Base-by-base conservation (phyloP, 371 early-diverging fungal species). In the Mucor racemosus region DNA sequence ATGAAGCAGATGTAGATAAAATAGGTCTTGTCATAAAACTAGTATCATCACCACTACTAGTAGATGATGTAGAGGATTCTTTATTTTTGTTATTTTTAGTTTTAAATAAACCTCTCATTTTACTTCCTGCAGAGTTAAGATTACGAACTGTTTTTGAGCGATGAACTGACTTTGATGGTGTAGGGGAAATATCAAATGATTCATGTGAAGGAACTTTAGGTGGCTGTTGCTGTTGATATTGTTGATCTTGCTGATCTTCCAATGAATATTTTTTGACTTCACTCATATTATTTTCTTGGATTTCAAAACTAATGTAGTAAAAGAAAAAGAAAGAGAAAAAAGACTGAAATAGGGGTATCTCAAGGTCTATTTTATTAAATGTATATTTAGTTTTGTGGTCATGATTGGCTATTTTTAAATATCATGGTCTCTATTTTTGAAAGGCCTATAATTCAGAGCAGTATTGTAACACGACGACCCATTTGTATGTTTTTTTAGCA, bases 131-230 rank as follows among this genome's bases (percentile, higher is more conserved):
- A 26, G 69, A 61, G 53, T 62, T 62, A 13, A 70, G 59, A 65
- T 74, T 74, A 48, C 74, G 74, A 39, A 74, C 74, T 40, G 74
- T 74, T 19, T 74, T 74, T 59, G 74, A 74, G 31, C 74, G 71
- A 26, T 67, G 64, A 19, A 74, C 58, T n/a, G 65, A 64, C 39
- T 60, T 73, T 11, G 70, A 66, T 15, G 64, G 46, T 8, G 60
- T 48, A 7, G 64, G 57, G 11, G 68, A 62, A 50, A 65, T 58
- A 21, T 62, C 71, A 38, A 42, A 38, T n/a, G 15, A 35, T 42
- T 39, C 64, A 53, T 72, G 72, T 14, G 19, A 17, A 33, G 68
- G 70, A 13, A 65, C 58, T 57, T 65, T 61, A 34, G 70, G 70
- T 33, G 67, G 67, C 35, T 38, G 36, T 40, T 36, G 56, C 36